phyloP scores from a whole-genome alignment of 352 stramenopile genomes.

The Globisporangium nagaii region DNA sequence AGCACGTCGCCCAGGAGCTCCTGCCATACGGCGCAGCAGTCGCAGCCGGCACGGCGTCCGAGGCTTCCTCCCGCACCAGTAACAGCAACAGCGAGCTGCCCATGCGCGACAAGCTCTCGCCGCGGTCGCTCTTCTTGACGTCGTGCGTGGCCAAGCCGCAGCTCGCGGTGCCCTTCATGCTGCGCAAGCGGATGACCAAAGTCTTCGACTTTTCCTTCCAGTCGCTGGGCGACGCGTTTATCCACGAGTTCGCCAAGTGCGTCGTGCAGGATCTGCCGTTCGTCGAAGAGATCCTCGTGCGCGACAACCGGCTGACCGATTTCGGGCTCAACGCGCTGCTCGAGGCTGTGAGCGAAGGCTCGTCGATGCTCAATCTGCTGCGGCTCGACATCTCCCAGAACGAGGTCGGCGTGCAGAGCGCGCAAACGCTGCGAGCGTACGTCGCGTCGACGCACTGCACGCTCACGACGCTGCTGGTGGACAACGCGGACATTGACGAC shows the following conservation, averaged over 20 bases:
- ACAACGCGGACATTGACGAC: slow-evolving; percentile 87
- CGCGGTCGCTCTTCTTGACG: slow-evolving; percentile 57
- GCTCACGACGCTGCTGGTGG: slow-evolving; percentile 59
- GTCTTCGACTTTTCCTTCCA: slow-evolving; percentile 83
- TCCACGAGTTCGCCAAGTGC: slow-evolving; percentile 58
- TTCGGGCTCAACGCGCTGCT: slow-evolving; percentile 56
- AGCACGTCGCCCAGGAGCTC: slow-evolving; percentile 26
- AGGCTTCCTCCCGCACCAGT: neutral
- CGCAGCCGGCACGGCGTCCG: neutral
- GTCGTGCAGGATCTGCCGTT: slow-evolving; percentile 49
- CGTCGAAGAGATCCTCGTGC: slow-evolving; percentile 77
- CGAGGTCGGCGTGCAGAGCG: slow-evolving; percentile 51
- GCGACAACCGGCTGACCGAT: slow-evolving; percentile 86
- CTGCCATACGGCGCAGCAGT: slow-evolving; percentile 9
- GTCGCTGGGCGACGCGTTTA: slow-evolving; percentile 64
- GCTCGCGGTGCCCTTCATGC: slow-evolving; percentile 56
- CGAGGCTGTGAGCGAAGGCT: slow-evolving; percentile 43
- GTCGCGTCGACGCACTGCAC: slow-evolving; percentile 52
- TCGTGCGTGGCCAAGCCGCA: slow-evolving; percentile 39
- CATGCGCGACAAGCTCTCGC: slow-evolving; percentile 47
- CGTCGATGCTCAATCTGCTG: slow-evolving; percentile 38
- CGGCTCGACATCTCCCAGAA: slow-evolving; percentile 73
- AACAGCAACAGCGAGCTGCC: slow-evolving; percentile 20
- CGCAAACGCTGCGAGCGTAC: slow-evolving; percentile 50
- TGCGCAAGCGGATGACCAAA: slow-evolving; percentile 55